phyloP scores from a whole-genome alignment of 2,329 filamentous ascomycete species.

The Eurotiales sp. region DNA sequence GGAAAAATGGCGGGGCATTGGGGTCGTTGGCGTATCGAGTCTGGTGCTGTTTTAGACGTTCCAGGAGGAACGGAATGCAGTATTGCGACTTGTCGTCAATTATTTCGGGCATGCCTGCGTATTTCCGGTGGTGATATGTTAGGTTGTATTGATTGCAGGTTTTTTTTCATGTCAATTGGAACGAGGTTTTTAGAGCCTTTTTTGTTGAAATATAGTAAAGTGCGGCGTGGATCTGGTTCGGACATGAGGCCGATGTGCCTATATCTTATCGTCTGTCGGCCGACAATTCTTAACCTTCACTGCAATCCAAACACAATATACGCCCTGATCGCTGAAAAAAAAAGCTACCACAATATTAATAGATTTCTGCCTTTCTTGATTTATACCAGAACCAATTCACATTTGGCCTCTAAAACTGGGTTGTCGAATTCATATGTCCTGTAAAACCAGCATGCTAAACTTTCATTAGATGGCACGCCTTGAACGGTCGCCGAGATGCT shows the following conservation, averaged over 20 bases:
- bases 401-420: too few species aligned
- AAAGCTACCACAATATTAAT: too few species aligned
- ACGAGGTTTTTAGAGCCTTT: background rate
- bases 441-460: too few species aligned
- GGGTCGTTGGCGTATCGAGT: constrained; percentile 33
- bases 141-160: background rate
- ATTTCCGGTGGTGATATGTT: background rate
- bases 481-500: too few species aligned
- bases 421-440: too few species aligned
- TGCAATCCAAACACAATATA: too few species aligned
- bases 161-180: background rate
- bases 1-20: constrained; percentile 64
- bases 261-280: background rate
- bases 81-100: constrained; percentile 74
- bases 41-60: constrained; percentile 54
- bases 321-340: too few species aligned
- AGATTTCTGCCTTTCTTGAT: too few species aligned
- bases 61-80: constrained; percentile 72
- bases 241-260: constrained; percentile 1
- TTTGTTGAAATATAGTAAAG: background rate
- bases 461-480: too few species aligned
- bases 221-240: too few species aligned
- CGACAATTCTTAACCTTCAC: constrained; percentile 3
- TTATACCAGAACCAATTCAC: too few species aligned
- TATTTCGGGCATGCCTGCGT: constrained; percentile 48